Base-by-base conservation (phyloP, 257 asterid genomes). In the Penstemon davidsonii region DNA sequence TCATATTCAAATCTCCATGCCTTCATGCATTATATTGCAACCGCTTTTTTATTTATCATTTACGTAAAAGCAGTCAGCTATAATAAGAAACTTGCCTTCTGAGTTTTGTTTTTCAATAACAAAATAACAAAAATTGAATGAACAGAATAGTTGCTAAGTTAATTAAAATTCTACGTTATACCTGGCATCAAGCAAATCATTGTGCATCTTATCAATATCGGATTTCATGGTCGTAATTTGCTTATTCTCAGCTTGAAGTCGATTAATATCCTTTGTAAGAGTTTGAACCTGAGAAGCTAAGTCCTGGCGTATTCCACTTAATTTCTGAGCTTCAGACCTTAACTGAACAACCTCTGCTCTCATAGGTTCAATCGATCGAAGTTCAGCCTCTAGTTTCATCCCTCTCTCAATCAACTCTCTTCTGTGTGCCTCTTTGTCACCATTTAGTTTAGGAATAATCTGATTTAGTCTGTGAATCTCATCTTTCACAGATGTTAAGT, bases 331-430 rank as follows among this genome's bases (percentile, higher is more conserved):
- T 60, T 93, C 96, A 42, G 84, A 79, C 75, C 88, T 84, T 76
- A 90, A 74, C 11, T 83, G 87, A 49, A 55, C 81, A 18, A 88
- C 80, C 53, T 93, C 96, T 7, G 58, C 83, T 76, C 88, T 84
- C 55, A 90, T 67, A 69, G 92, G 88, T 68, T 90, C 95, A 10
- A 67, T 65, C 3, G 92, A 59, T 19, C 80, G 87, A 62, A 87
- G 86, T 73, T 93, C 97, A 57, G 89, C 87, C 81, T 93, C 97
- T 11, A 93, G 81, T 78, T 86, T 94, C 78, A 83, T 15, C 55
- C 86, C 91, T 69, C 86, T 82, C 12, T 88, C 96, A 18, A 91
- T 70, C 79, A 90, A 75, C 77, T 85, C 99, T 83, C 95, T 83
- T 64, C 75, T 80, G 38, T 83, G 95, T 33, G 85, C 94, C 75